Conservation (phyloP, 257 asterid species). For the Nicotiana sylvestris region DNA sequence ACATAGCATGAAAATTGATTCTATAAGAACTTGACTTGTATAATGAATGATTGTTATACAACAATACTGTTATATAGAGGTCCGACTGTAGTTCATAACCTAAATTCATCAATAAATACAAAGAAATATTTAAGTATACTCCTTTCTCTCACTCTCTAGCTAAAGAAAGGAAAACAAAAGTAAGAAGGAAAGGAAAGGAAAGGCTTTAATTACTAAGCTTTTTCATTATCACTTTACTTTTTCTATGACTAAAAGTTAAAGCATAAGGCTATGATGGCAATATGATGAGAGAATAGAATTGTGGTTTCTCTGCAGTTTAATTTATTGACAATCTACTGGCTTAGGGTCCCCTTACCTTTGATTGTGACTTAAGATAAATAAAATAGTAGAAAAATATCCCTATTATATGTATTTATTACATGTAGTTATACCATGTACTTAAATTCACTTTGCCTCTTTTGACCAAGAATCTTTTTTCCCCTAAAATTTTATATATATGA, state of each 20-base stretch:
- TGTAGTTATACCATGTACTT: constrained; percentile 3
- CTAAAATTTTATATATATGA: background rate
- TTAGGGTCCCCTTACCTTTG: constrained; percentile 27
- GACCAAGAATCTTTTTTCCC: background rate
- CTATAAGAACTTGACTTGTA: too few species aligned
- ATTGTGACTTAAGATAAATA: constrained; percentile 9
- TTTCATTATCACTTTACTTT: constrained; percentile 35
- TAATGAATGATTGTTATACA: too few species aligned
- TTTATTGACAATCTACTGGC: constrained; percentile 65
- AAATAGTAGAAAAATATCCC: background rate
- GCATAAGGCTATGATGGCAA: constrained; percentile 66
- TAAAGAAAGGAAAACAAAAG: background rate
- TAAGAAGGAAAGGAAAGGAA: constrained; percentile 16
- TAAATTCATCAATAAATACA: too few species aligned
- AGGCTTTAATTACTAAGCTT: constrained; percentile 30
- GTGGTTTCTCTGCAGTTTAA: constrained; percentile 81
- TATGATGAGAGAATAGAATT: constrained; percentile 91
- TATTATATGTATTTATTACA: background rate
- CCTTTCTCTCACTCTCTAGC: too few species aligned
- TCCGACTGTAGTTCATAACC: too few species aligned
- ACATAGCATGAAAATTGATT: too few species aligned
- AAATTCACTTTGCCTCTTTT: background rate
- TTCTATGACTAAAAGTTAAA: constrained; percentile 48
- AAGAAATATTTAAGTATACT: too few species aligned
- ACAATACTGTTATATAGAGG: too few species aligned